Percentiles rank a stretch among this genome's conserved stretches.
phyloP scores from a whole-genome alignment of 208 protist species.

The Wallacemonas sp. region DNA sequence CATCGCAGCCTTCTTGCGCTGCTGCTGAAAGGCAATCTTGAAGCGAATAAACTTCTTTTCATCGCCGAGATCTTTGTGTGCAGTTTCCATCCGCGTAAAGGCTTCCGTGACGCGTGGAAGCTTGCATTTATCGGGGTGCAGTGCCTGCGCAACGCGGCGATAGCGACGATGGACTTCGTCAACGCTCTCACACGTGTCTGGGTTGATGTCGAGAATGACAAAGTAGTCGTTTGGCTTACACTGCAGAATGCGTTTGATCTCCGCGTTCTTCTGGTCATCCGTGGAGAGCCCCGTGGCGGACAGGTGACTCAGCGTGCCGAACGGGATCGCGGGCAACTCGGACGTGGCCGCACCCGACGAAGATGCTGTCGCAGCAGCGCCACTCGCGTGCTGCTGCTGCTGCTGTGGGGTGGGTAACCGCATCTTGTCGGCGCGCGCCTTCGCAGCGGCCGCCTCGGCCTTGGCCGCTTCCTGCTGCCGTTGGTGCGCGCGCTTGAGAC shows the following conservation, averaged over 20 bases:
- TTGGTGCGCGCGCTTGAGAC: slow-evolving; percentile 67
- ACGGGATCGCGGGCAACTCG: slow-evolving; percentile 22
- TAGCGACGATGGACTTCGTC: slow-evolving; percentile 69
- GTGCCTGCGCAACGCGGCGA: slow-evolving; percentile 76
- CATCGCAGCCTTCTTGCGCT: slow-evolving; percentile 53
- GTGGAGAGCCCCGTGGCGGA: slow-evolving; percentile 37
- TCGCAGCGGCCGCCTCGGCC: slow-evolving; percentile 34
- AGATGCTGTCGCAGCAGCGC: too few species aligned
- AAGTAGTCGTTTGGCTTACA: slow-evolving; percentile 79
- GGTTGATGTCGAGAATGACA: slow-evolving; percentile 73
- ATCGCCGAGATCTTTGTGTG: slow-evolving; percentile 79
- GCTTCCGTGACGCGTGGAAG: slow-evolving; percentile 71
- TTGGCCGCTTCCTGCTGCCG: slow-evolving; percentile 48
- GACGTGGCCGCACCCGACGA: slow-evolving; percentile 19
- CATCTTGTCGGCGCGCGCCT: slow-evolving; percentile 8
- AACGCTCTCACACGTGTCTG: slow-evolving; percentile 51
- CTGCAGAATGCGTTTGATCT: slow-evolving; percentile 80
- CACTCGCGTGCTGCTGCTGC: too few species aligned
- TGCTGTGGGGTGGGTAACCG: background rate
- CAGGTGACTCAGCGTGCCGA: slow-evolving; percentile 42
- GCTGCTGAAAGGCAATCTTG: slow-evolving; percentile 62
- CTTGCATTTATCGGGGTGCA: slow-evolving; percentile 91
- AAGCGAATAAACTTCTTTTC: slow-evolving; percentile 63
- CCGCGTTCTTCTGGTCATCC: slow-evolving; percentile 68
- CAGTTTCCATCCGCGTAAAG: slow-evolving; percentile 78